Base-by-base conservation (phyloP, 2,329 filamentous ascomycete species). In the Aurifilum marmelostoma region DNA sequence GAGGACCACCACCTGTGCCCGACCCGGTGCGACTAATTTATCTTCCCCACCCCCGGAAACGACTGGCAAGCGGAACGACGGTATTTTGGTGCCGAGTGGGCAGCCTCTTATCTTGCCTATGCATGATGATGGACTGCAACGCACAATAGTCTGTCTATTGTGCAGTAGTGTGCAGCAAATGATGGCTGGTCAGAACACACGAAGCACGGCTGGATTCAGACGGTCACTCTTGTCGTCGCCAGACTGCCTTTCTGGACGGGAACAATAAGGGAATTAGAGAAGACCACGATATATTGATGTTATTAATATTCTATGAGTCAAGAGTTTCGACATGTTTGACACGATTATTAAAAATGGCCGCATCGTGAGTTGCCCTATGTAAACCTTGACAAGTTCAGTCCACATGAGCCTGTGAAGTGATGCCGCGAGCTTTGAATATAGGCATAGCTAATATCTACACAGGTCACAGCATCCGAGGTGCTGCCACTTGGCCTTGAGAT, bases 391-490 rank as follows among this genome's bases (percentile, higher is more conserved):
- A 21, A 47, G 18, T 9, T n/a, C 16, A 47, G 34, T 34, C 34
- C 4, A 4, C 34, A 34, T 8, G 34, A 34, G 4, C 34, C 6
- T 7, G 9, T 11, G 7, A 3, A 21, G 18, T n/a, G 16, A 47
- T n/a, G n/a, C n/a, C n/a, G 41, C 18, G 41, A 47, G 2, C 18
- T 4, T 27, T n/a, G n/a, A n/a, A 27, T 1, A 54, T 11, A 6
- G 29, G 8, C 47, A 24, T 2, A 24, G 37, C 67, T 71, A 14
- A 71, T 56, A 69, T 66, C 37, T 14, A 24, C 6, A 37, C 39
- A 83, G 82, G 81, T 83, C 56, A 85, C 83, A 29, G 81, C 83
- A 5, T 78, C 80, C 32, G 83, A 85, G 69, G 75, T 83, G 7
- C 75, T 84, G 3, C 77, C 80, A 12, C 72, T 76, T 6, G 80